Evolutionary conservation across 1,139 yeast genomes (phyloP).

Genomic region (Scheffersomyces illinoinensis): DNA sequence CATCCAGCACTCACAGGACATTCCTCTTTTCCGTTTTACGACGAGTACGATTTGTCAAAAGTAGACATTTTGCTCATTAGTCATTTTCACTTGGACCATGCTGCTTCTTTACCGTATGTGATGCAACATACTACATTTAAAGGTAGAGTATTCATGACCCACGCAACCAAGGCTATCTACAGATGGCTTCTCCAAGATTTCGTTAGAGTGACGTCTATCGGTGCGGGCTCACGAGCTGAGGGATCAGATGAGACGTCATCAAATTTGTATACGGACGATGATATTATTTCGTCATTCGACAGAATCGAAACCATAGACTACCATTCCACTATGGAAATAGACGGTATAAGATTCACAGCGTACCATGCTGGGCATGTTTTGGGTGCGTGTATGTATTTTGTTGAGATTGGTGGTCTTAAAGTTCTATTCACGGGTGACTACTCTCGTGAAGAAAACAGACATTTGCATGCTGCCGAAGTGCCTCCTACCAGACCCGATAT

Average conservation of each 20-base stretch:
- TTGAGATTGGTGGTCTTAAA: slow-evolving; percentile 91
- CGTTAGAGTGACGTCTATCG: slow-evolving; percentile 83
- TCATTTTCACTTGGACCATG: slow-evolving; percentile 96
- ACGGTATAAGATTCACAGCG: slow-evolving; percentile 93
- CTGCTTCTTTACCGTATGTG: slow-evolving; percentile 95
- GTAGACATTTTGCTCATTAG: slow-evolving; percentile 86
- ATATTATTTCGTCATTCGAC: slow-evolving; percentile 83
- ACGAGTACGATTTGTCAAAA: slow-evolving; percentile 85
- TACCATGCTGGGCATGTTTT: slow-evolving; percentile 98
- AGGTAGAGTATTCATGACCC: slow-evolving; percentile 98
- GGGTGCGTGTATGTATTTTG: slow-evolving; percentile 97
- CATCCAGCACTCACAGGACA: slow-evolving; percentile 94
- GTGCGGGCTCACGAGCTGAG: slow-evolving; percentile 38
- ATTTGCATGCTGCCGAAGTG: slow-evolving; percentile 90
- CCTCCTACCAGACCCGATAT: slow-evolving; percentile 90
- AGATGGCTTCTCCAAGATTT: slow-evolving; percentile 94
- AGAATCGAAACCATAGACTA: slow-evolving; percentile 91
- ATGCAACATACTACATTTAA: slow-evolving; percentile 95
- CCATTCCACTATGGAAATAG: slow-evolving; percentile 92
- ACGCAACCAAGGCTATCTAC: slow-evolving; percentile 97
- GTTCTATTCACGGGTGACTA: slow-evolving; percentile 94
- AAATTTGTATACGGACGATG: slow-evolving; percentile 85
- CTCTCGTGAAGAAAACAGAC: slow-evolving; percentile 94
- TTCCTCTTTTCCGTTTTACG: slow-evolving; percentile 91
- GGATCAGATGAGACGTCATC: slow-evolving; percentile 30